phyloP scores from a whole-genome alignment of 495 filamentous ascomycete genomes.

The Pseudevernia furfuracea region DNA sequence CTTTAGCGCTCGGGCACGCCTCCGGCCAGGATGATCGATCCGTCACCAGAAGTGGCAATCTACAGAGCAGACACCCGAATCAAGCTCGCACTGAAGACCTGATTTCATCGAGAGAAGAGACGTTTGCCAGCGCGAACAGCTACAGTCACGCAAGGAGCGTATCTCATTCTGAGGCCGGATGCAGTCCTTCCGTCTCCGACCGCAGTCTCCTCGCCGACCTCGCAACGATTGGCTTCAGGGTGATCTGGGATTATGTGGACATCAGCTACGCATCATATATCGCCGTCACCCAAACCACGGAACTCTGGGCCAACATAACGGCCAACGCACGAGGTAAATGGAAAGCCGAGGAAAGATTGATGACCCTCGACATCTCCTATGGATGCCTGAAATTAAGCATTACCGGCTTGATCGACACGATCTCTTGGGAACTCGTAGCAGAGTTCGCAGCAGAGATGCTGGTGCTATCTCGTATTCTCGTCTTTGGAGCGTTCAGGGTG shows the following conservation, averaged over 20 bases:
- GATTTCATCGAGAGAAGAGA: neutral
- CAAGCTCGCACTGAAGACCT: neutral
- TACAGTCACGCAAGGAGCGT: neutral
- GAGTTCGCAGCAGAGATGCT: neutral
- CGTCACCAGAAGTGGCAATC: neutral
- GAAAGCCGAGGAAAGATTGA: neutral
- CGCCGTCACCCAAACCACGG: neutral
- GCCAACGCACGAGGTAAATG: neutral
- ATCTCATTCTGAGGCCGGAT: neutral
- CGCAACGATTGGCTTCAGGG: neutral
- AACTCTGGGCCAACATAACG: neutral
- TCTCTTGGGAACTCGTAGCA: neutral
- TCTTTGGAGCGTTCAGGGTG: neutral
- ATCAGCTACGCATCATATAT: neutral
- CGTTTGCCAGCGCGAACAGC: neutral
- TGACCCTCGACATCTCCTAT: neutral
- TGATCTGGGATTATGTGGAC: neutral
- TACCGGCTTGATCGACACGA: neutral
- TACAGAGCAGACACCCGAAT: neutral
- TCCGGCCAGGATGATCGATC: neutral
- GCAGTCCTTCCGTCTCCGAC: neutral
- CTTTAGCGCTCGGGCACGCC: neutral
- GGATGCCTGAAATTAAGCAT: constrained; percentile 1
- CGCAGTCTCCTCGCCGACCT: neutral
- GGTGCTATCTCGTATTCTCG: neutral